Base-by-base conservation (phyloP, 202 grass and related monocot species). In the Cymbopogon flexuosus region DNA sequence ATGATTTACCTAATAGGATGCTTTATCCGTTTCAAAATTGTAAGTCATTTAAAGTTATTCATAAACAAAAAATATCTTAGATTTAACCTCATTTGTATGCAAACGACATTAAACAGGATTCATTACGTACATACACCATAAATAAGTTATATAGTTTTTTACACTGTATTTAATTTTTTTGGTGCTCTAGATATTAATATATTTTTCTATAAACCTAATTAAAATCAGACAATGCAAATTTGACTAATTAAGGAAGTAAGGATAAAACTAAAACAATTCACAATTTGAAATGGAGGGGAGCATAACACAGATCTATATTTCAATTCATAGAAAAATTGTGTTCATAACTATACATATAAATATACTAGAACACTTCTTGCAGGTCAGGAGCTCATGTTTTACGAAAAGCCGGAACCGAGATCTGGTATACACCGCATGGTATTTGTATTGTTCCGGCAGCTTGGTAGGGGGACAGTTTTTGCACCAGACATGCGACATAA, bases 401-500 rank as follows among this genome's bases (percentile, higher is more conserved):
- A 91, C 13, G 89, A 97, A 70, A 71, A 22, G 3, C 91, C 89
- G 3, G 84, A 83, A n/a, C 91, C 91, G 56, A 73, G 82, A 34
- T 82, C 64, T 0, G 93, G 93, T 10, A 93, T 97, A 27, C 93
- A 97, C 49, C 78, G 87, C 11, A 60, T 93, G 79, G 89, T 97
- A 62, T 84, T 91, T 57, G 94, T 87, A 76, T 9, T 97, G 62
- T 86, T 86, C 51, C 57, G 79, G 7, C 93, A 93, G 52, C 69
- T 97, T 16, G 89, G 89, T 1, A 83, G 87, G 57, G 85, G 79
- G 0, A 90, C 82, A 0, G 91, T 97, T 70, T 86, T 90, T 78
- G 36, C 80, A 16, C 91, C 89, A 40, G 83, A 83, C 9, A 79
- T 83, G 64, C 85, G 89, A 11, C 85, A 87, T 4, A 88, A 97